phyloP scores from a whole-genome alignment of 2,329 filamentous ascomycete species.

The Davidsoniella eucalypti region DNA sequence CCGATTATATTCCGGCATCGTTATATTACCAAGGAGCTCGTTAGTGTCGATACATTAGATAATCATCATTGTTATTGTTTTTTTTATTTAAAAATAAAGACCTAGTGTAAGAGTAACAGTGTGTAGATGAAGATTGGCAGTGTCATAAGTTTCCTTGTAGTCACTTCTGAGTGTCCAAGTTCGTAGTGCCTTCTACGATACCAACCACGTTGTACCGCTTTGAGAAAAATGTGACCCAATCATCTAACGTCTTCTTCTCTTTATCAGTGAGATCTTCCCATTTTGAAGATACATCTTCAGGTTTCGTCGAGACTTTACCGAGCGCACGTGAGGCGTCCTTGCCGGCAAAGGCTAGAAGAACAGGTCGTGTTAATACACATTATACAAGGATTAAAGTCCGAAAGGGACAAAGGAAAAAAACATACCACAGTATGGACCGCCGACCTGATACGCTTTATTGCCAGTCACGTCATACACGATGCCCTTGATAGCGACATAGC shows the following conservation, averaged over 20 bases:
- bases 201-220: slow-evolving; percentile 92
- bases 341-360: slow-evolving; percentile 65
- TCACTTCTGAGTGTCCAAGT: slow-evolving; percentile 25
- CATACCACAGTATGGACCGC: slow-evolving; percentile 72
- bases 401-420: slow-evolving; percentile 10
- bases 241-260: slow-evolving; percentile 67
- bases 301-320: slow-evolving; percentile 69
- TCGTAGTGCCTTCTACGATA: slow-evolving; percentile 42
- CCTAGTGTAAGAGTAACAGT: not conserved
- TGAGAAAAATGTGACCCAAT: slow-evolving; percentile 93
- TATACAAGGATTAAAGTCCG: not conserved
- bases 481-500: slow-evolving; percentile 61
- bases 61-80: not conserved
- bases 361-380: not conserved
- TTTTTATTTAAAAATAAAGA: not conserved
- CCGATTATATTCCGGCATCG: not conserved
- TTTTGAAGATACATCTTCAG: slow-evolving; percentile 65
- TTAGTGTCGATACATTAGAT: not conserved
- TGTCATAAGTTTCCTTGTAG: not conserved
- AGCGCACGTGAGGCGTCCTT: slow-evolving; percentile 92
- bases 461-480: slow-evolving; percentile 87
- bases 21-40: slow-evolving; percentile 8
- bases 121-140: not conserved
- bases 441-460: slow-evolving; percentile 71
- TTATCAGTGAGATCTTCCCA: slow-evolving; percentile 74